Conservation (phyloP, 169 alveolate genomes). For the Eimeria zaria region DNA sequence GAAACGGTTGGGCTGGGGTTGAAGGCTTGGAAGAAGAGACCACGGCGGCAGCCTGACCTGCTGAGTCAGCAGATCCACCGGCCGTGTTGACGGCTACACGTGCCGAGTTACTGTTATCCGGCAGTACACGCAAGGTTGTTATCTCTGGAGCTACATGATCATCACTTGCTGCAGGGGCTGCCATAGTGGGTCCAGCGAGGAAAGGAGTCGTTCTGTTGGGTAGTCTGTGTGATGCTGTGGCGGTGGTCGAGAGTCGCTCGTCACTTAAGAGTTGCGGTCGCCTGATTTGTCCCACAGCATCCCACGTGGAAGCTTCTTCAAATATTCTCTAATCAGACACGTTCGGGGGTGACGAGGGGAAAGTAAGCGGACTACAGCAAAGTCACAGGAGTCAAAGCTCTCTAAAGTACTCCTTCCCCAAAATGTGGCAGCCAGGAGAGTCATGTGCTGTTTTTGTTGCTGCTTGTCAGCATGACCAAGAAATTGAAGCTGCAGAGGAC, state of each 20-base stretch:
- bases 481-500: neutral
- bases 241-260: neutral
- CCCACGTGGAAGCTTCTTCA: neutral
- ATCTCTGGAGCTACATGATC: neutral
- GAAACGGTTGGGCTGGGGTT: neutral
- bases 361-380: neutral
- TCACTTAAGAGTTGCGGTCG: neutral
- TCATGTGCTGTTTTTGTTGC: neutral
- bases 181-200: neutral
- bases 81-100: neutral
- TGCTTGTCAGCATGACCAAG: conserved; percentile 1
- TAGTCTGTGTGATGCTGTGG: neutral
- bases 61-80: neutral
- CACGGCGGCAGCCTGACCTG: neutral
- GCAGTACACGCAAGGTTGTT: neutral
- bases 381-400: neutral
- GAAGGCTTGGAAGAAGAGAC: neutral
- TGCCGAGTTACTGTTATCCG: neutral
- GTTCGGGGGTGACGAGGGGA: neutral
- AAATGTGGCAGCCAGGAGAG: neutral
- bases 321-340: neutral
- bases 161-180: neutral
- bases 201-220: neutral
- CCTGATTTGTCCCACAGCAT: neutral
- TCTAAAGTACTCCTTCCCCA: neutral